Evolutionary conservation across 148 eudicot genomes (phyloP), one percentile per base, ranked within the genome.

Genomic region (Agrostemma githago): DNA sequence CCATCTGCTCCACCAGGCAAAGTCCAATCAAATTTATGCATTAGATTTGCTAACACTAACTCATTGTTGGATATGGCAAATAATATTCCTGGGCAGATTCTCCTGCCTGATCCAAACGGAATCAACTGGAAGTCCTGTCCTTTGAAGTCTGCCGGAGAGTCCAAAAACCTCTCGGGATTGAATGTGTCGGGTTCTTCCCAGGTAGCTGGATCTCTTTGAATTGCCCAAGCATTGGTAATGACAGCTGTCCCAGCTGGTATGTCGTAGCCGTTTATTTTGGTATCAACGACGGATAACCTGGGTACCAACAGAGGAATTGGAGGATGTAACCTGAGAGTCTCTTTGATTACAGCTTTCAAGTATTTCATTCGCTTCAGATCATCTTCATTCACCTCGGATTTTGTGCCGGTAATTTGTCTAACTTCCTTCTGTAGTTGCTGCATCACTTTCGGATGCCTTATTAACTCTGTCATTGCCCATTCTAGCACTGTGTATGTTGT

Each of bases 31-130:
- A 76, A 81, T 40, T 59, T 56, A 11, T 61, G 69, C 40, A 81
- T 12, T n/a, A 81, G 80, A 57, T 81, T 81, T 51, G 80, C 79
- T 39, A 80, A 66, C 9, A 66, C 79, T 9, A 80, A 62, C 63
- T 80, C 76, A 54, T 17, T 61, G 17, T 39, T 69, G 12, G 59
- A 74, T 14, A 70, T 70, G 39, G 75, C 82, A 48, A 77, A 71
- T 11, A 15, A 9, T 6, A 76, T 74, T 4, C 80, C 78, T 1
- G 81, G 80, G n/a, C 84, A 77, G 6, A 64, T 71, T 48, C 78
- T 81, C 53, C 84, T 68, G 7, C 81, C 81, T 11, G 76, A 41
- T 62, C 81, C 84, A 40, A 81, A 77, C 68, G 84, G 81, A 70
- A 81, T 81, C 15, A 81, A 44, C 46, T 78, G 16, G 59, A 74